phyloP scores from a whole-genome alignment of 345 rosid genomes.

The Iberis pinnata region DNA sequence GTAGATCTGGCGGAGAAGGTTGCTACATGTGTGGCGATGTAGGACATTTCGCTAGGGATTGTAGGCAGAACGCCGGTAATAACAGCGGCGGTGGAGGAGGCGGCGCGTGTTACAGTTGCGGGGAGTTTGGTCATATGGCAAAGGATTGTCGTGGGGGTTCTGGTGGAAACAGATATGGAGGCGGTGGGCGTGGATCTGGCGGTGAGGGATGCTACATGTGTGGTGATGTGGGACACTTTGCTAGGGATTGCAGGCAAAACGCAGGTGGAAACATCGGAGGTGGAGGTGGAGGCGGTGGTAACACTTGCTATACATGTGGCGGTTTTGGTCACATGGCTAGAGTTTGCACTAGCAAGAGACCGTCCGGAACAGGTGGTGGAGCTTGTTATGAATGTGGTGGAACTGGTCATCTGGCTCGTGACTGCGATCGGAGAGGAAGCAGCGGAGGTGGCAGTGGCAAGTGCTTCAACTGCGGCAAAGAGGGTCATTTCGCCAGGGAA shows the following conservation, averaged over 20 bases:
- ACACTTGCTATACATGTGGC: slow-evolving; percentile 35
- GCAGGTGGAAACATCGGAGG: slow-evolving; percentile 23
- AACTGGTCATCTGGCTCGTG: slow-evolving; percentile 37
- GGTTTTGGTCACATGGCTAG: slow-evolving; percentile 34
- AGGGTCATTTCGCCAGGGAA: slow-evolving; percentile 50
- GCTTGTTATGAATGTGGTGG: slow-evolving; percentile 35
- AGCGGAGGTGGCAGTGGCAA: slow-evolving; percentile 24
- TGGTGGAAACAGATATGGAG: slow-evolving; percentile 25
- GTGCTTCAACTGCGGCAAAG: slow-evolving; percentile 44
- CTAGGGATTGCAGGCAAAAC: slow-evolving; percentile 41
- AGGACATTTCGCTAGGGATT: slow-evolving; percentile 53
- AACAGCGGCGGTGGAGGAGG: slow-evolving; percentile 18
- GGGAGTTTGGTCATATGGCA: slow-evolving; percentile 36
- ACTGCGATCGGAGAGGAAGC: slow-evolving; percentile 30
- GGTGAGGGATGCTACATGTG: slow-evolving; percentile 42
- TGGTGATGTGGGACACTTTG: slow-evolving; percentile 42
- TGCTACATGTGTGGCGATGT: slow-evolving; percentile 42
- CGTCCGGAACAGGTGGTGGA: slow-evolving; percentile 19
- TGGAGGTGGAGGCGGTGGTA: slow-evolving; percentile 28
- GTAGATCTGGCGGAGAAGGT: slow-evolving; percentile 32
- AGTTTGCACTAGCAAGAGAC: slow-evolving; percentile 31
- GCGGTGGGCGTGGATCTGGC: slow-evolving; percentile 32
- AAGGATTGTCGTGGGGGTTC: slow-evolving; percentile 33
- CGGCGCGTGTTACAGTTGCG: slow-evolving; percentile 32
- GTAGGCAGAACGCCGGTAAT: slow-evolving; percentile 31